Base-by-base conservation (phyloP, 371 early-diverging fungal species). In the Rhizopus arrhizus region DNA sequence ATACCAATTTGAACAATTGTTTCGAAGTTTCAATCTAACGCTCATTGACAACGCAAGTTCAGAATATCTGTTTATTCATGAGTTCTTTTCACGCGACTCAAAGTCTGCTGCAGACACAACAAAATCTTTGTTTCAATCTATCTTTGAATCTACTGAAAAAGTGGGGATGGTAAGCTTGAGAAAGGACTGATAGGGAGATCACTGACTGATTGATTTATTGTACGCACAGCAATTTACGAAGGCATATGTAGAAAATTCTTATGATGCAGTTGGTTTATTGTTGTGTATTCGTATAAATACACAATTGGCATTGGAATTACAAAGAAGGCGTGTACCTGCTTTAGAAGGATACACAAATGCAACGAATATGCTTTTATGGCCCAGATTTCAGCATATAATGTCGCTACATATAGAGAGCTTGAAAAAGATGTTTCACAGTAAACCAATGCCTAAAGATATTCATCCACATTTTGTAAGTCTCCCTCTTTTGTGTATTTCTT, bases 311-410 rank as follows among this genome's bases (percentile, higher is more conserved):
- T 79, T 86, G 31, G 91, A 95, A 53, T 78, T 94, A 69, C 94
- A 95, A 66, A 76, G 90, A 47, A 80, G 95, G 36, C 80, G 83
- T 8, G 85, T 93, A 1, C 92, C 95, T 0, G 84, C 87, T 28
- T 71, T 95, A 28, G 92, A 93, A 62, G 86, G 84, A 62, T 97
- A 90, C 62, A 81, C 90, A 36, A 91, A 95, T 73, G 83, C 89
- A 13, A 84, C 89, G 42, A 94, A 94, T 61, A 94, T 93, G 88
- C 67, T 90, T n/a, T 74, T 97, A 32, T 95, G 95, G 96, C 96
- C 96, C 13, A 77, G 93, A 9, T 96, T 94, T 69, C 94, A 94
- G 60, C 73, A 86, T 38, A 83, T 97, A 12, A 89, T 97, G 70
- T 89, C 93, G 52, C 64, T 90, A 65, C 95, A 96, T 67, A 84